Evolutionary conservation across 495 filamentous ascomycete genomes (phyloP), one percentile per base, ranked within the genome.

Genomic region (Xylaria palmicola): DNA sequence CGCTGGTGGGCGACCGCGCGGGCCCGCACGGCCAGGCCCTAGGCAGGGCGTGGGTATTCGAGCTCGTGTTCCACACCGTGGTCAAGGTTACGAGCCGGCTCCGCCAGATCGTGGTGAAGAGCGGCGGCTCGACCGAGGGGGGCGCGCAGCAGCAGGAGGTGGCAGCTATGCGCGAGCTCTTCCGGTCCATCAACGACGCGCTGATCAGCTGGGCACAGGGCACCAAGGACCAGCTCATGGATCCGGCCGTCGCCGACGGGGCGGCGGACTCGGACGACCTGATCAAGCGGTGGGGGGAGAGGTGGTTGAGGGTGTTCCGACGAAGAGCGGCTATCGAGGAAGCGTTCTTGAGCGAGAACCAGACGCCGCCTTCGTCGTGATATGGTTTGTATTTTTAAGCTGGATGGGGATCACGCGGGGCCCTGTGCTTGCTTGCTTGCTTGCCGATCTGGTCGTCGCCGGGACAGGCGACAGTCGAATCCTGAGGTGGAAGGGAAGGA

Each of bases 1-100:
- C 89, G 1, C 74, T 98, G 3, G 75, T 82, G 29, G 83, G 88
- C 59, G 83, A 81, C 20, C 70, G 70, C 41, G 69, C 69, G 19
- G 69, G 69, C 10, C 58, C 69, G 9, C 81, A 86, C 30, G 91
- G 90, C 26, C 81, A 84, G 24, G 83, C 85, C 1, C 86, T 99
- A 17, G 79, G 87, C 19, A 81, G 87, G 63, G 77, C 86, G 0
- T 86, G 93, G 75, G 78, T 92, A 6, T 98, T 89, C 77, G 94
- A 99, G 75, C 88, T 98, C 76, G 86, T 97, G 3, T 85, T 85
- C 34, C 87, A 87, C 39, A 98, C 94, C 0, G 86, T 98, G 40
- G 83, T 87, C 55, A 99, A 99, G 76, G 94, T 99, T 47, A 96
- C 92, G 17, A 88, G 86, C 62, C 89, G 94, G 30, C 85, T 96